Evolutionary conservation across 2,329 filamentous ascomycete genomes (phyloP).

Genomic region (Cordyceps javanica): DNA sequence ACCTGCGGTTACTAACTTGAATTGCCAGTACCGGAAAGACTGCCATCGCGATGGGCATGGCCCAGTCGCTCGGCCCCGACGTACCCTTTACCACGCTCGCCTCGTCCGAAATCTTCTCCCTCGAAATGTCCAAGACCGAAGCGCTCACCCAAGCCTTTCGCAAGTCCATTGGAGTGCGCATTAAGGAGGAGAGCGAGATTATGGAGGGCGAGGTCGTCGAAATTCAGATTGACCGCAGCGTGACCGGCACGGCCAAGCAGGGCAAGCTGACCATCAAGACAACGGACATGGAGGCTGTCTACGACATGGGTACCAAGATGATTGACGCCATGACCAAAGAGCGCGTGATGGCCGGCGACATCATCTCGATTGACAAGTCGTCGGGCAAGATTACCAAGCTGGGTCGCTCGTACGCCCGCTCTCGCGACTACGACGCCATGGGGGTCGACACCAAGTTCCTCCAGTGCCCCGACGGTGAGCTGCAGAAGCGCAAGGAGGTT

Average conservation of each 20-base stretch:
- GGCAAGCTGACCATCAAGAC: slow-evolving; percentile 99
- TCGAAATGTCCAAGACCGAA: slow-evolving; percentile 99
- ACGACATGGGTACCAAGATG: slow-evolving; percentile 99
- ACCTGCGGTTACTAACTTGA: not conserved
- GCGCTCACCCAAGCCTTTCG: slow-evolving; percentile 97
- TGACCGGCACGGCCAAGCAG: slow-evolving; percentile 95
- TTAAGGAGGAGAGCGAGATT: slow-evolving; percentile 98
- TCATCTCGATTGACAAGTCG: slow-evolving; percentile 97
- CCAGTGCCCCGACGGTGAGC: slow-evolving; percentile 93
- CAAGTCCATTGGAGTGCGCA: slow-evolving; percentile 95
- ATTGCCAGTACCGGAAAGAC: slow-evolving; percentile 82
- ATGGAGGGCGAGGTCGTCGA: slow-evolving; percentile 99
- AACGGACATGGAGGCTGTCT: slow-evolving; percentile 98
- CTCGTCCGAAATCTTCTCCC: slow-evolving; percentile 93
- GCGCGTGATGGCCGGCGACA: slow-evolving; percentile 96
- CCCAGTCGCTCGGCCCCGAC: slow-evolving; percentile 87
- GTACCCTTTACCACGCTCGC: slow-evolving; percentile 95
- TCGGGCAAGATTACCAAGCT: slow-evolving; percentile 98
- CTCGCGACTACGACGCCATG: slow-evolving; percentile 98
- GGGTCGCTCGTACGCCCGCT: slow-evolving; percentile 88
- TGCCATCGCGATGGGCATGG: slow-evolving; percentile 97
- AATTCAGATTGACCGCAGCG: slow-evolving; percentile 95
- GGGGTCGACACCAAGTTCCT: slow-evolving; percentile 97
- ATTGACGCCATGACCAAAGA: slow-evolving; percentile 99
- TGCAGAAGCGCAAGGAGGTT: slow-evolving; percentile 95